Evolutionary conservation across 225 moss, liverwort and hornwort species (phyloP), one percentile per base, ranked within the genome.

Genomic region (Asterella californica): DNA sequence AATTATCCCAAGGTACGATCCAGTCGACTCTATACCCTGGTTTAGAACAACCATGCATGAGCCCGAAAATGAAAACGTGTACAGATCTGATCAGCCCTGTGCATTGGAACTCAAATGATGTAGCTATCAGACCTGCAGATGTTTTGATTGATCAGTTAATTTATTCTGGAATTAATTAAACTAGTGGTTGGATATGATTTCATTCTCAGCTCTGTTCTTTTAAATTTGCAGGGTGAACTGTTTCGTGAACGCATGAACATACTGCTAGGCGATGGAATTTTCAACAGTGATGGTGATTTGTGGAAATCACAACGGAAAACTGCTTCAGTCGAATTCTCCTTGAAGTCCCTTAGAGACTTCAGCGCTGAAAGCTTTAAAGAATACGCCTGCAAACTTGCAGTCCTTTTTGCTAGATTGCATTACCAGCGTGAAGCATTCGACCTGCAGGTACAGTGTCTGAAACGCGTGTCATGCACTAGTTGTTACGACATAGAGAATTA

Each of bases 251-350:
- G 64, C 5, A 88, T 91, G 66, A 80, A 95, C 9, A 2, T 84
- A 24, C 82, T 95, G 65, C 86, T 93, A 0, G 93, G 95, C 52
- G 87, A 91, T 66, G 93, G 95, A 4, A 95, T 95, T 67, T 93
- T 93, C 79, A 93, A 93, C 80, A 82, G 69, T 10, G 95, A 95
- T 46, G 95, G 95, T 11, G 93, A 91, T 22, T 47, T 78, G 6
- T 95, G 95, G 93, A 89, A 78, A 53, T 79, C 81, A 73, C 93
- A 95, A 84, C 88, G 95, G 38, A 95, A 93, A 84, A 89, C 88
- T 27, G 95, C 93, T 0, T 89, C 90, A 84, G 82, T 85, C 15
- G 91, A 93, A 73, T 95, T 95, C 45, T 85, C 91, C 48, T 86
- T 89, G 49, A 82, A 86, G 37, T 83, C 78, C 55, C 88, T 95